Conservation (phyloP, 805 yeast genomes). For the Yamadazyma insecticola region DNA sequence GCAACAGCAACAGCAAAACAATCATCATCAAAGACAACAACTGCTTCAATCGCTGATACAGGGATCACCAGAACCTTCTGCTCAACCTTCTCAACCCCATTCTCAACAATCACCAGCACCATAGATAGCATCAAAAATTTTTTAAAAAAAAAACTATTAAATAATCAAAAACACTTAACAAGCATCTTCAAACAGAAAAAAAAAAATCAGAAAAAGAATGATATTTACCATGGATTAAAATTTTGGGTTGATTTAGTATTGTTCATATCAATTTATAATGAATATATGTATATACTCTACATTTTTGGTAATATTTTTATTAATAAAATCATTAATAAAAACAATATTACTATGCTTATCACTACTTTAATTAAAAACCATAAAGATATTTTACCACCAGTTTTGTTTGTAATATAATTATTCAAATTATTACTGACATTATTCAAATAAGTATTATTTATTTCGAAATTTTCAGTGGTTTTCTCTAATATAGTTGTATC, state of each 20-base stretch:
- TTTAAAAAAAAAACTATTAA: constrained; percentile 1
- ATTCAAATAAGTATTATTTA: constrained; percentile 25
- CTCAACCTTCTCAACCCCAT: too few relatives aligned
- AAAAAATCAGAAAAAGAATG: background rate
- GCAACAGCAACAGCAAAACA: too few relatives aligned
- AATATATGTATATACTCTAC: too few relatives aligned
- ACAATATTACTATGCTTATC: constrained; percentile 19
- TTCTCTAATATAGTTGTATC: constrained; percentile 30
- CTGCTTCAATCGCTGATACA: constrained; percentile 1
- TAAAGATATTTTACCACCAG: constrained; percentile 37
- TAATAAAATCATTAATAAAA: constrained; percentile 28
- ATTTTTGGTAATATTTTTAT: constrained; percentile 34
- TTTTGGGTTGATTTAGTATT: too few relatives aligned
- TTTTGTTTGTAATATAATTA: constrained; percentile 31
- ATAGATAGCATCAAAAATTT: too few relatives aligned
- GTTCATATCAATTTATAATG: too few relatives aligned
- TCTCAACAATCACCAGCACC: too few relatives aligned
- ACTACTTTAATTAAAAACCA: constrained; percentile 33
- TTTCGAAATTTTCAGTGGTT: constrained; percentile 31
- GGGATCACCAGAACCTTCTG: constrained; percentile 3
- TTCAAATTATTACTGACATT: constrained; percentile 33
- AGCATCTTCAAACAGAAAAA: background rate
- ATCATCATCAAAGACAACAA: background rate
- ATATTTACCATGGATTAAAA: too few relatives aligned
- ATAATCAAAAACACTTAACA: background rate